These are phyloP conservation scores for Eimeria falciformis DNA, from an alignment of 169 alveolate genomes.

Conservation along the genomic window DNA sequence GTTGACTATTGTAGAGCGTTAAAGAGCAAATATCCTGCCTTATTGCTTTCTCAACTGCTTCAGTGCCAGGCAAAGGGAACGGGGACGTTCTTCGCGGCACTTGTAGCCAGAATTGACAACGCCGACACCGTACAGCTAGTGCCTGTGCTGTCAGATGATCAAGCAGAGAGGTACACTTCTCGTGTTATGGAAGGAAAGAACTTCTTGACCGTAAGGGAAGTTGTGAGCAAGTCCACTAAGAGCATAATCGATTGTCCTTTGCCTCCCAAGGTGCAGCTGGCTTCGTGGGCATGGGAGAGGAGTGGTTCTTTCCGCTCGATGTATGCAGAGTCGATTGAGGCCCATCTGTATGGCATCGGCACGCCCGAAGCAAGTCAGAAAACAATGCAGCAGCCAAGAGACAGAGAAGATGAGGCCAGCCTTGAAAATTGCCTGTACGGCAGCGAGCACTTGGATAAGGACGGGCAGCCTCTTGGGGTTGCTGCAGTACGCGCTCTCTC, in stretches of 20 bases:
- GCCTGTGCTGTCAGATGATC: slow-evolving; percentile 30
- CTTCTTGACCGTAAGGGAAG: neutral
- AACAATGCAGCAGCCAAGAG: neutral
- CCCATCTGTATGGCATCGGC: slow-evolving; percentile 23
- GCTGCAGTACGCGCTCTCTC: slow-evolving; percentile 22
- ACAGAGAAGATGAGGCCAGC: neutral
- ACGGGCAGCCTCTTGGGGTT: neutral
- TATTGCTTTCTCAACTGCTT: neutral
- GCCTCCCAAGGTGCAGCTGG: neutral
- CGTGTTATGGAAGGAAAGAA: neutral
- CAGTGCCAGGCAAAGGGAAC: neutral
- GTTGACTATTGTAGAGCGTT: neutral
- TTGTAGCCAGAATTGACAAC: neutral
- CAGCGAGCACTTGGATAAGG: neutral
- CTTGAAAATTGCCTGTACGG: neutral
- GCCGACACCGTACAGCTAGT: slow-evolving; percentile 12
- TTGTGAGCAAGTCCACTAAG: neutral
- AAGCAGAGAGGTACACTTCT: neutral
- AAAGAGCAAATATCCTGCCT: neutral
- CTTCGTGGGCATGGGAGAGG: slow-evolving; percentile 13
- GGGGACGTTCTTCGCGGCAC: neutral
- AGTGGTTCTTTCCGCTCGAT: neutral
- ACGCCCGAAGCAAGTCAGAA: neutral
- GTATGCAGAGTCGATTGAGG: neutral
- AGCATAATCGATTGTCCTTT: neutral